phyloP scores from a whole-genome alignment of 768 basidiomycete species.

The Hygrophoropsis aurantiaca region DNA sequence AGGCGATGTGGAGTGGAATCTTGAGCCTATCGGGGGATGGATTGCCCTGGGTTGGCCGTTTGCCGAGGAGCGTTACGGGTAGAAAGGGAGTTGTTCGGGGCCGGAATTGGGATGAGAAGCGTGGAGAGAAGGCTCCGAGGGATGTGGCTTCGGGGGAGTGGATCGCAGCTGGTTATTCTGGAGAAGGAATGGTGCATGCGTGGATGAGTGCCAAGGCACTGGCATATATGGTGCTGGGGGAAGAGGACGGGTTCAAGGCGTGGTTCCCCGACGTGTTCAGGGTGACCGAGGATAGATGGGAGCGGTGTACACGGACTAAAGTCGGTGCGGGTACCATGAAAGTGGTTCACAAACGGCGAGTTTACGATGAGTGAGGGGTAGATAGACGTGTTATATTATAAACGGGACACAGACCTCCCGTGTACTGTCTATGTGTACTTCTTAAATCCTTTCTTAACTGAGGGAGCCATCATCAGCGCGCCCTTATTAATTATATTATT shows the following conservation, averaged over 20 bases:
- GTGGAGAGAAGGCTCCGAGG: neutral
- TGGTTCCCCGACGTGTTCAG: slow-evolving; percentile 1
- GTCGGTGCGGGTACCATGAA: neutral
- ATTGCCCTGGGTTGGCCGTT: slow-evolving; percentile 69
- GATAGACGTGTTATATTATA: too few relatives aligned
- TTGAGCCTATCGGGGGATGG: slow-evolving; percentile 60
- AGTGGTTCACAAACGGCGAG: neutral
- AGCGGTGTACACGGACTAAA: neutral
- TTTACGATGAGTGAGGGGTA: neutral
- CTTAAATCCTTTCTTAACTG: too few relatives aligned
- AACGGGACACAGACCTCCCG: too few relatives aligned
- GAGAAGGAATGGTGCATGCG: slow-evolving; percentile 74
- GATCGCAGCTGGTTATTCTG: slow-evolving; percentile 69
- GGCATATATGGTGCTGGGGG: slow-evolving; percentile 57
- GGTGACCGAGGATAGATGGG: neutral
- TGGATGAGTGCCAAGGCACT: slow-evolving; percentile 63
- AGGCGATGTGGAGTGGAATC: slow-evolving; percentile 64
- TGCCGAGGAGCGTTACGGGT: slow-evolving; percentile 50
- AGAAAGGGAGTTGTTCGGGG: slow-evolving; percentile 26
- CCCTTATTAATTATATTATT: neutral
- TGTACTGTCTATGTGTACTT: too few relatives aligned
- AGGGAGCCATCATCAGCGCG: neutral
- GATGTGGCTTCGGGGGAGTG: slow-evolving; percentile 56
- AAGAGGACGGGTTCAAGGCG: slow-evolving; percentile 20
- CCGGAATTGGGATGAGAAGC: neutral